Conservation (phyloP, 2,329 filamentous ascomycete species). For the Fulvia fulva region DNA sequence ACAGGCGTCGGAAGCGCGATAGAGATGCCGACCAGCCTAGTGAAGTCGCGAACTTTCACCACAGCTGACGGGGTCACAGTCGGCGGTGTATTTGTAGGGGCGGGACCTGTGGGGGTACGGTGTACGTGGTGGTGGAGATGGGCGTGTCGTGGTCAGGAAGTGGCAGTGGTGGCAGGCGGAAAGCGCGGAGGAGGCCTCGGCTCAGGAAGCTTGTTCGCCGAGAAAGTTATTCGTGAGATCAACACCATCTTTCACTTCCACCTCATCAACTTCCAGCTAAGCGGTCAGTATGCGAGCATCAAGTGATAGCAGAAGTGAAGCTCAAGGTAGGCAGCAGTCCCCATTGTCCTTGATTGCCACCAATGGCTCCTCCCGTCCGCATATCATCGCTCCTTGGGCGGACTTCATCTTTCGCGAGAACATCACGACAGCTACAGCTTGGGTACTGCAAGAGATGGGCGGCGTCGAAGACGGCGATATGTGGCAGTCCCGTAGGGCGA, state of each 20-base stretch:
- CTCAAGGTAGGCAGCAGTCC: slow-evolving; percentile 18
- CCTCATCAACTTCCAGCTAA: background rate
- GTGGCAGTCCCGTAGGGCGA: background rate
- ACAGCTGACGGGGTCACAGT: background rate
- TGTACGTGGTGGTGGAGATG: slow-evolving; percentile 9
- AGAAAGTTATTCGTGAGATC: no score
- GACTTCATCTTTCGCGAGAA: slow-evolving; percentile 16
- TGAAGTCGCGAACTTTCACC: slow-evolving; percentile 6
- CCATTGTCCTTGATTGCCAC: slow-evolving; percentile 2
- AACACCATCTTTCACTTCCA: slow-evolving; percentile 1
- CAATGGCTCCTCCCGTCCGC: slow-evolving; percentile 16
- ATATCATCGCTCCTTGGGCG: slow-evolving; percentile 10
- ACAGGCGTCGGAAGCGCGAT: background rate
- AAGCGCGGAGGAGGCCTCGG: background rate
- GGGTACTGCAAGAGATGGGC: slow-evolving; percentile 14
- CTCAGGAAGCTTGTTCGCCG: background rate
- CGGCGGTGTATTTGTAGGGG: background rate
- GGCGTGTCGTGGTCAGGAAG: background rate
- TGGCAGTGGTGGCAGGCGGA: background rate
- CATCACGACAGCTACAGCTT: slow-evolving; percentile 18
- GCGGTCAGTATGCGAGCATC: slow-evolving; percentile 2
- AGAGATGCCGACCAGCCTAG: background rate
- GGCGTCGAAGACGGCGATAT: background rate
- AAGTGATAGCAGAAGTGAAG: background rate
- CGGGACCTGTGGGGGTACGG: no score